Conservation (phyloP, 805 yeast species). For the Candida manassasensis region DNA sequence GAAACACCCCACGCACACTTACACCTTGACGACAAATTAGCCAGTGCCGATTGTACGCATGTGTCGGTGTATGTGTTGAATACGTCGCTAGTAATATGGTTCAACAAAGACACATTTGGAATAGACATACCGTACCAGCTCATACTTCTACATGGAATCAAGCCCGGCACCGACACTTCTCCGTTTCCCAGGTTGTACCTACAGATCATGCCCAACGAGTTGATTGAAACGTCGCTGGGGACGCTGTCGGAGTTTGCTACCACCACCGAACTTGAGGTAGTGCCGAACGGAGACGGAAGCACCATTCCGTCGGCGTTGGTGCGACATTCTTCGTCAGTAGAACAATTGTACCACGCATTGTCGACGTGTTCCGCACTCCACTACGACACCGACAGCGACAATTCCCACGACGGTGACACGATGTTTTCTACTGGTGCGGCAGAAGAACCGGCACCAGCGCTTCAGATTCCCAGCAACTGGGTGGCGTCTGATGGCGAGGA, state of each 20-base stretch:
- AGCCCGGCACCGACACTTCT: constrained; percentile 8
- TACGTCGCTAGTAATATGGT: constrained; percentile 31
- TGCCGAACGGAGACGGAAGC: too few relatives aligned
- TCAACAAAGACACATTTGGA: constrained; percentile 17
- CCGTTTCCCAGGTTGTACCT: constrained; percentile 18
- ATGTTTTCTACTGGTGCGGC: constrained; percentile 10
- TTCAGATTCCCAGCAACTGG: constrained; percentile 26
- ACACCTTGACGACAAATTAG: neutral
- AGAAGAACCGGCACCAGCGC: constrained; percentile 11
- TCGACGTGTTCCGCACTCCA: constrained; percentile 36
- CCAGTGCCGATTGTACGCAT: constrained; percentile 7
- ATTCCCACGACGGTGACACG: constrained; percentile 12
- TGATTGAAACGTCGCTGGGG: constrained; percentile 5
- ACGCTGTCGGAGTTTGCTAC: constrained; percentile 1
- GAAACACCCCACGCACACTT: neutral
- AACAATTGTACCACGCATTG: constrained; percentile 28
- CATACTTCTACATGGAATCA: constrained; percentile 31
- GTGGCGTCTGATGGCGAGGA: constrained; percentile 7
- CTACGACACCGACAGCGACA: constrained; percentile 24
- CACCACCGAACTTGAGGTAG: constrained; percentile 6
- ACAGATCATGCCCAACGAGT: constrained; percentile 25
- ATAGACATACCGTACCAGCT: constrained; percentile 32
- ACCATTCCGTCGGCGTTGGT: neutral
- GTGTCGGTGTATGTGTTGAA: constrained; percentile 32
- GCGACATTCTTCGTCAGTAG: constrained; percentile 6